A percentile compares a stretch with the other conserved stretches of the same genome.
Evolutionary conservation across 805 yeast genomes (phyloP).

Genomic region (Saccharomyces paradoxus): DNA sequence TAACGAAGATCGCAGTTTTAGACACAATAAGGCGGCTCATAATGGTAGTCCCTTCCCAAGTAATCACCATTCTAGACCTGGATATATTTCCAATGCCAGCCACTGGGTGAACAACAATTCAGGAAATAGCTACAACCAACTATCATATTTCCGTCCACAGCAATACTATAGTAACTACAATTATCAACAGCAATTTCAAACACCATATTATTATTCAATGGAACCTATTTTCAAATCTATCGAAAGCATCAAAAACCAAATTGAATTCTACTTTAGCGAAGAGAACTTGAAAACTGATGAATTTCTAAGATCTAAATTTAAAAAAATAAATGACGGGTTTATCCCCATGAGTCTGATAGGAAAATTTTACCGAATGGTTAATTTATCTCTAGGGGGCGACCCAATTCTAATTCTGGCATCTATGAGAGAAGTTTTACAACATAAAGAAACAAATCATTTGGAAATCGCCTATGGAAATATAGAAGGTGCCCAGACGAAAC

Average conservation of each 20-base stretch:
- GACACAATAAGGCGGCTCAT: neutral
- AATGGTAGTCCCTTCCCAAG: neutral
- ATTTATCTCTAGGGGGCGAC: conserved; percentile 52
- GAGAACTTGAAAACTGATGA: conserved; percentile 77
- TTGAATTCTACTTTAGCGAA: conserved; percentile 75
- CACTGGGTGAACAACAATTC: neutral
- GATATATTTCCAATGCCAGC: neutral
- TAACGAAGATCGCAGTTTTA: neutral
- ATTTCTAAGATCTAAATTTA: conserved; percentile 34
- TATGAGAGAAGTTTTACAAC: neutral
- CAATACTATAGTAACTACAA: neutral
- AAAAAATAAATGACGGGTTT: conserved; percentile 61
- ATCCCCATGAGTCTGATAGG: conserved; percentile 56
- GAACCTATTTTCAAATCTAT: conserved; percentile 2
- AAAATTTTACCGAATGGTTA: conserved; percentile 62
- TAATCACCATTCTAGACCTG: neutral
- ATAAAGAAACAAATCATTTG: neutral
- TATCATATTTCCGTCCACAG: conserved; percentile 4
- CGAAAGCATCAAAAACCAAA: conserved; percentile 34
- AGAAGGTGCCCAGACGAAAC: conserved; percentile 1
- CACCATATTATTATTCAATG: conserved; percentile 1
- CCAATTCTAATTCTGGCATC: conserved; percentile 33
- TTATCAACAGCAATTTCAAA: neutral
- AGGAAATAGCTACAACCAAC: neutral
- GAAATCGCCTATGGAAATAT: neutral